Conservation (phyloP, 1,284 basidiomycete genomes). For the Pascua guehoae region DNA sequence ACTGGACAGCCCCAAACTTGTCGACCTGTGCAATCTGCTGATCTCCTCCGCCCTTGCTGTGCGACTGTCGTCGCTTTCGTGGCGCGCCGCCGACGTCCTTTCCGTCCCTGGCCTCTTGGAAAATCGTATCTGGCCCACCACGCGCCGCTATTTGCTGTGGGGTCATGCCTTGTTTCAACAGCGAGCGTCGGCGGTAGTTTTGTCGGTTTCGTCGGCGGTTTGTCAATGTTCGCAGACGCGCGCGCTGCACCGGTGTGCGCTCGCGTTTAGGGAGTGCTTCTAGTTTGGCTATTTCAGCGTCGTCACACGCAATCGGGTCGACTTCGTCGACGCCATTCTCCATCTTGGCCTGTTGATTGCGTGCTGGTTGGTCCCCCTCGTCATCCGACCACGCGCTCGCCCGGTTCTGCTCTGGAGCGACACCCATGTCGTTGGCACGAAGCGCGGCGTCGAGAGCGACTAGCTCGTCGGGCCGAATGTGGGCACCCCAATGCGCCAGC, state of each 20-base stretch:
- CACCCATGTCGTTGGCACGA: no score
- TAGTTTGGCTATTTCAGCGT: conserved; percentile 19
- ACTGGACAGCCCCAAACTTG: neutral
- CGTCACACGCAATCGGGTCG: conserved; percentile 18
- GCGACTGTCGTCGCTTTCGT: neutral
- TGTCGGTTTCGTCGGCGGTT: conserved; percentile 24
- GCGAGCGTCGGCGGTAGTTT: conserved; percentile 21
- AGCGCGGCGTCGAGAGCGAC: neutral
- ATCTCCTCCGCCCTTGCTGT: neutral
- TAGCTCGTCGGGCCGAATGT: neutral
- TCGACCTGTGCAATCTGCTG: neutral
- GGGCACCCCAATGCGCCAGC: neutral
- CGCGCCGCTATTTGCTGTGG: conserved; percentile 19
- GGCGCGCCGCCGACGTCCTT: neutral
- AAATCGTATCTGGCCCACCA: conserved; percentile 33
- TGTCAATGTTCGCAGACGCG: conserved; percentile 13
- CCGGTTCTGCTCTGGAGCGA: no score
- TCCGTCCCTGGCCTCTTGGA: neutral
- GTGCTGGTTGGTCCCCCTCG: neutral
- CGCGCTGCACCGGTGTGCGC: conserved; percentile 20
- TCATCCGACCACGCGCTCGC: neutral
- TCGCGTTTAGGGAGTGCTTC: conserved; percentile 19
- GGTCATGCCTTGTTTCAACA: conserved; percentile 26
- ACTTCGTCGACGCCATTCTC: conserved; percentile 1
- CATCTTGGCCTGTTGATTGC: no score